Base-by-base conservation (phyloP, 345 rosid genomes). In the Adansonia digitata region DNA sequence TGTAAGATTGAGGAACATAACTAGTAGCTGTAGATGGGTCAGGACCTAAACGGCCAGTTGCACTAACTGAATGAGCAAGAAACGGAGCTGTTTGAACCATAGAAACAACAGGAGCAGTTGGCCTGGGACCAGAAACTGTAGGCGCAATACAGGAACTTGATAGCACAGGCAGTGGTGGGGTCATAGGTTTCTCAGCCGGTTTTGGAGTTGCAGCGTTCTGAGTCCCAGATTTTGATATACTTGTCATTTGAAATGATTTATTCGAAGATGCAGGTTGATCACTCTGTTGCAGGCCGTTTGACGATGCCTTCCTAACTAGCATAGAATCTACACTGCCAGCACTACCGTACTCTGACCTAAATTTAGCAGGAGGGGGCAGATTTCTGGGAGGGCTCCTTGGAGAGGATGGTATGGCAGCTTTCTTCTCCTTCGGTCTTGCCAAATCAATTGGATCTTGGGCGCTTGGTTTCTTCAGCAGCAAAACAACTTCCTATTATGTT, bases 61-160 rank as follows among this genome's bases (percentile, higher is more conserved):
- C 96, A 84, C 98, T 93, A 37, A 84, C 86, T 24, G 98, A 91
- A 51, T 88, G 93, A 37, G 95, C 82, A 62, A 95, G 93, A 45
- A 76, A 77, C 5, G 93, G 85, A 13, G 90, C 48, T 20, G 91
- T 69, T 71, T 89, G 94, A 79, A 85, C 88, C 81, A 84, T 31
- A 64, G 97, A 84, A 66, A 82, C 82, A 48, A 78, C 84, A 70
- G 90, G 87, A 65, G 90, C 75, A 40, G 86, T 74, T 52, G 87
- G 88, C 77, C 88, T 77, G 43, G 78, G 84, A 74, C 75, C 90
- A 73, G 93, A 93, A 65, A 84, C 73, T 49, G 89, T 73, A 48
- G 99, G 97, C 79, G 97, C 94, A 82, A 96, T 93, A 37, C 92
- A 91, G 46, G 97, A 96, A 87, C 98, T 91, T 39, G 97, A 87